Percentiles rank a stretch among this genome's conserved stretches.
Evolutionary conservation across 2,329 filamentous ascomycete species (phyloP).

Genomic region (Alternaria infectoria): DNA sequence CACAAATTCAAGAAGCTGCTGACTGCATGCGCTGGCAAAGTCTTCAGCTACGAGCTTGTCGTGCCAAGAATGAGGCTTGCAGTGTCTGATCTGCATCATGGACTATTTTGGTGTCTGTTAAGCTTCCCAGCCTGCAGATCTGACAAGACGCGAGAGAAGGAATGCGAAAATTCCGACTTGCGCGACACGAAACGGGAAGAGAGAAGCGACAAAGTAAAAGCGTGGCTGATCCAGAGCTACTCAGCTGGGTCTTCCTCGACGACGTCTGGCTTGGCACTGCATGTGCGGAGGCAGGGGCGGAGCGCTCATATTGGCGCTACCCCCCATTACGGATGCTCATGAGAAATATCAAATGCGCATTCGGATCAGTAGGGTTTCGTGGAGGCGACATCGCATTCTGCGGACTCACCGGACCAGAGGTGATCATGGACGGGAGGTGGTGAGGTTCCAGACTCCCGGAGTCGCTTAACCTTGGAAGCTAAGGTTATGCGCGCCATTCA

Average conservation of each 20-base stretch:
- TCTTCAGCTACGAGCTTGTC: neutral
- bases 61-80: neutral
- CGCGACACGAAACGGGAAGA: constrained; percentile 1
- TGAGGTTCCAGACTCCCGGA: neutral
- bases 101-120: neutral
- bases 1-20: neutral
- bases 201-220: constrained; percentile 11
- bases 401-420: neutral
- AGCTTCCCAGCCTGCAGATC: constrained; percentile 5
- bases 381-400: neutral
- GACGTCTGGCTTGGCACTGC: neutral
- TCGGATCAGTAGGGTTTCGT: neutral
- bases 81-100: neutral
- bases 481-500: neutral
- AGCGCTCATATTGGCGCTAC: neutral
- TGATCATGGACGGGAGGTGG: neutral
- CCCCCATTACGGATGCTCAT: neutral
- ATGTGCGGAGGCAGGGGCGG: neutral
- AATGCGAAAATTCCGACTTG: neutral
- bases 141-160: constrained; percentile 1
- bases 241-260: constrained; percentile 18
- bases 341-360: neutral
- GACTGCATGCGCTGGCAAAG: neutral
- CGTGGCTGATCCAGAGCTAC: constrained; percentile 25
- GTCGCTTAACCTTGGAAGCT: neutral